Evolutionary conservation across 768 basidiomycete genomes (phyloP), one percentile per base, ranked within the genome.

Genomic region (Hirschioporus abietinus): DNA sequence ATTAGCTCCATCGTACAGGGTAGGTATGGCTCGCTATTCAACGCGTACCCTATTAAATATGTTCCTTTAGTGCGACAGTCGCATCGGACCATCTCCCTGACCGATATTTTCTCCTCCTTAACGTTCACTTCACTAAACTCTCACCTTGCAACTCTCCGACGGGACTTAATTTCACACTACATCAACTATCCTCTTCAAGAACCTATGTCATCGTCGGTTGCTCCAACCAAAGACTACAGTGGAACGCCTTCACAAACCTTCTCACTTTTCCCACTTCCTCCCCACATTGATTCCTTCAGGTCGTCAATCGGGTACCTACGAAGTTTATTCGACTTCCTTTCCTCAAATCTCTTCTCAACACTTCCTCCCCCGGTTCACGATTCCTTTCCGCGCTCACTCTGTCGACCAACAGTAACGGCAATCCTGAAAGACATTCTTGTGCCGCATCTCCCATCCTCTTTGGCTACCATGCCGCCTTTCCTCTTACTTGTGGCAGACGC

Each of bases 381-480:
- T 9, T 69, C 73, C 1, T 88, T 93, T 69, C 74, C 81, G n/a
- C 82, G 78, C 34, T 84, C 85, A 17, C 77, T 96, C 1, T 81
- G 80, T 73, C 87, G 84, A 71, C 86, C 89, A 0, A 70, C 91
- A 20, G 83, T 84, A 2, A 80, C 78, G 5, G 84, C 86, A 26
- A 71, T 94, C 23, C 81, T 96, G 63, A 82, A 86, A 63, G 81
- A 86, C 68, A 76, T 95, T 35, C 81, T 96, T 59, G 77, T 88
- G 35, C 86, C 90, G 0, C 82, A 82, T n/a, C 78, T 95, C 2
- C 93, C 95, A 0, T 83, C 86, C 0, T 83, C 86, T 1, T 81
- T 91, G 60, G 77, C 82, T 7, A 77, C 76, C 6, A 80, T 96
- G 0, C 86, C 89, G 2, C 68, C 78, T 0, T 96, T 89, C 75